Evolutionary conservation across 495 filamentous ascomycete genomes (phyloP).

Genomic region (Penicillium verhagenii): DNA sequence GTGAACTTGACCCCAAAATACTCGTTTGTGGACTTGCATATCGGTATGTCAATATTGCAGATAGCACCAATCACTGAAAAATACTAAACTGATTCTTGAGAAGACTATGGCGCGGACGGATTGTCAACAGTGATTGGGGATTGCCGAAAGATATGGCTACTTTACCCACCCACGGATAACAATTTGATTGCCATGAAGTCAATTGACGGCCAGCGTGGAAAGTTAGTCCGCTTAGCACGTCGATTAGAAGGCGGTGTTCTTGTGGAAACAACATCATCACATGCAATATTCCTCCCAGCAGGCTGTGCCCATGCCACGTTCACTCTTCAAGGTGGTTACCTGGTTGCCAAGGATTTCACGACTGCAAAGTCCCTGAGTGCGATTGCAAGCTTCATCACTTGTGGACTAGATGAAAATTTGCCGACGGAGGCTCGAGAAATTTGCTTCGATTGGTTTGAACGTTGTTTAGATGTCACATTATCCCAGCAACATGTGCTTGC

Average conservation of each 20-base stretch:
- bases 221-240: slow-evolving; percentile 4
- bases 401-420: slow-evolving; percentile 7
- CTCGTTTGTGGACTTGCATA: slow-evolving; percentile 20
- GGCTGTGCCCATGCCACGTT: slow-evolving; percentile 15
- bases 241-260: slow-evolving; percentile 17
- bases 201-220: slow-evolving; percentile 9
- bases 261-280: slow-evolving; percentile 8
- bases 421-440: slow-evolving; percentile 5
- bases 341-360: slow-evolving; percentile 19
- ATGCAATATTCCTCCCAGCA: slow-evolving; percentile 17
- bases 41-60: slow-evolving; percentile 3
- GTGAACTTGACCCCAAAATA: slow-evolving; percentile 18
- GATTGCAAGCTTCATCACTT: slow-evolving; percentile 3
- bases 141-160: slow-evolving; percentile 18
- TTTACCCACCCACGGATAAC: slow-evolving; percentile 12
- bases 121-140: slow-evolving; percentile 14
- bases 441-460: slow-evolving; percentile 10
- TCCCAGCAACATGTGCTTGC: neutral
- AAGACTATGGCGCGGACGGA: slow-evolving; percentile 16
- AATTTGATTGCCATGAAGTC: slow-evolving; percentile 12
- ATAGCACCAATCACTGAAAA: neutral
- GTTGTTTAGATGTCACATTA: slow-evolving; percentile 4
- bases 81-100: neutral
- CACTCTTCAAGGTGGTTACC: slow-evolving; percentile 15
- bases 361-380: slow-evolving; percentile 11